These are phyloP conservation scores for Alternaria sp. DNA, from an alignment of 2,329 filamentous ascomycete species.

Conservation along the genomic window DNA sequence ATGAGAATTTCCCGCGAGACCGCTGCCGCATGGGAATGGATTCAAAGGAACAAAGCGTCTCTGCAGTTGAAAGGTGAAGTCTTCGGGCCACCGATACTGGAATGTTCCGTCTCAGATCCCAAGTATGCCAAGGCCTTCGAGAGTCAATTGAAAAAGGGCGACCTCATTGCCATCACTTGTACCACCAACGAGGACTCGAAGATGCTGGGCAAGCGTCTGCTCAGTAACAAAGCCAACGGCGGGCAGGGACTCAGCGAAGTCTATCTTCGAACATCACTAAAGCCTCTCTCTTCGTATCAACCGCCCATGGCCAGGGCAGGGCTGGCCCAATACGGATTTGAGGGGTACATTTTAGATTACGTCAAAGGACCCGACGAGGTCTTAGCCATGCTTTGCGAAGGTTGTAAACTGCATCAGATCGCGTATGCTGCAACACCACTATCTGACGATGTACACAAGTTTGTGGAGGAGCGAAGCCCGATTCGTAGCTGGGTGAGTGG, in stretches of 20 bases:
- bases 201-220: slow-evolving; percentile 71
- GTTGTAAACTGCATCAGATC: slow-evolving; percentile 71
- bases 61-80: slow-evolving; percentile 74
- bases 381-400: slow-evolving; percentile 84
- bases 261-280: slow-evolving; percentile 69
- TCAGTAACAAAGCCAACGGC: slow-evolving; percentile 46
- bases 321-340: slow-evolving; percentile 68
- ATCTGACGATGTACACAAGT: slow-evolving; percentile 70
- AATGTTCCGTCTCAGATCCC: slow-evolving; percentile 78
- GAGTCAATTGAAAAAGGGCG: slow-evolving; percentile 59
- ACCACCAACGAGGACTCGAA: slow-evolving; percentile 79
- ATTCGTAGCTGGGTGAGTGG: slow-evolving; percentile 76
- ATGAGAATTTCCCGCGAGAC: slow-evolving; percentile 67
- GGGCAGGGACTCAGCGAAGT: slow-evolving; percentile 71
- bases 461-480: slow-evolving; percentile 61
- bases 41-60: slow-evolving; percentile 69
- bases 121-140: slow-evolving; percentile 69
- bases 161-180: slow-evolving; percentile 71
- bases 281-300: slow-evolving; percentile 62
- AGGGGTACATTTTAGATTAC: slow-evolving; percentile 80
- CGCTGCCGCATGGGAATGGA: slow-evolving; percentile 78
- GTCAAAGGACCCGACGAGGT: slow-evolving; percentile 82
- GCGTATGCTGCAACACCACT: slow-evolving; percentile 71
- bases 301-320: slow-evolving; percentile 64
- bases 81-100: slow-evolving; percentile 80